A percentile compares a stretch with the other conserved stretches of the same genome.
Evolutionary conservation across 305 asterid genomes (phyloP).

Genomic region (Fraxinus greggii): DNA sequence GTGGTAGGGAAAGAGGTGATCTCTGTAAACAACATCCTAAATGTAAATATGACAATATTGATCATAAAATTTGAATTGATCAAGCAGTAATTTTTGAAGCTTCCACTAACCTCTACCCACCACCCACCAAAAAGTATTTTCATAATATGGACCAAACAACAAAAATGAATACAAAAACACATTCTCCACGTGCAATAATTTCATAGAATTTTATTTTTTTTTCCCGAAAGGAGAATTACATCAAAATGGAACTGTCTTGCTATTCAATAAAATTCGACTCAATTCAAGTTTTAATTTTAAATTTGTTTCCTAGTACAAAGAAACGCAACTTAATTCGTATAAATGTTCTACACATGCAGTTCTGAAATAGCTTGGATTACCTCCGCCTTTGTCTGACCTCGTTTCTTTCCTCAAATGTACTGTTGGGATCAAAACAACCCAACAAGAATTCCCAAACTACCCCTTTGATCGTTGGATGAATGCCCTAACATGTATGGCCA

Average conservation of each 20-base stretch:
- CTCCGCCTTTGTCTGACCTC: slow-evolving; percentile 66
- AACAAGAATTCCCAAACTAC: slow-evolving; percentile 93
- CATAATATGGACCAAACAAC: not conserved
- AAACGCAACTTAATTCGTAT: slow-evolving; percentile 5
- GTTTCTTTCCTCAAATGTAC: slow-evolving; percentile 68
- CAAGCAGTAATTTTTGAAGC: not conserved
- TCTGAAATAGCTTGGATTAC: slow-evolving; percentile 40
- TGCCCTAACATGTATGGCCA: slow-evolving; percentile 54
- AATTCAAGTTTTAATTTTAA: not conserved
- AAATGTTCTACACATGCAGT: slow-evolving; percentile 4
- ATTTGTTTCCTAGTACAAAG: slow-evolving; percentile 2
- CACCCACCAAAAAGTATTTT: not conserved
- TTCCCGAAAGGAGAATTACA: not conserved
- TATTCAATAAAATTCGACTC: not conserved
- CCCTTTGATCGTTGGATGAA: slow-evolving; percentile 91
- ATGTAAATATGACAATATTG: not conserved
- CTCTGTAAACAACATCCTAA: not conserved
- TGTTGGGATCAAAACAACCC: slow-evolving; percentile 91
- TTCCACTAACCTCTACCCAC: not conserved
- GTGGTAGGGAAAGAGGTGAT: not conserved
- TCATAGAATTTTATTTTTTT: not conserved
- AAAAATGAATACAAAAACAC: not conserved
- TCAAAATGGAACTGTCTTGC: not conserved
- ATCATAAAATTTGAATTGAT: not conserved
- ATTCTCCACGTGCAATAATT: not conserved